Evolutionary conservation across 805 yeast species (phyloP), one percentile per base, ranked within the genome.

Genomic region (Wickerhamiella nectarea): DNA sequence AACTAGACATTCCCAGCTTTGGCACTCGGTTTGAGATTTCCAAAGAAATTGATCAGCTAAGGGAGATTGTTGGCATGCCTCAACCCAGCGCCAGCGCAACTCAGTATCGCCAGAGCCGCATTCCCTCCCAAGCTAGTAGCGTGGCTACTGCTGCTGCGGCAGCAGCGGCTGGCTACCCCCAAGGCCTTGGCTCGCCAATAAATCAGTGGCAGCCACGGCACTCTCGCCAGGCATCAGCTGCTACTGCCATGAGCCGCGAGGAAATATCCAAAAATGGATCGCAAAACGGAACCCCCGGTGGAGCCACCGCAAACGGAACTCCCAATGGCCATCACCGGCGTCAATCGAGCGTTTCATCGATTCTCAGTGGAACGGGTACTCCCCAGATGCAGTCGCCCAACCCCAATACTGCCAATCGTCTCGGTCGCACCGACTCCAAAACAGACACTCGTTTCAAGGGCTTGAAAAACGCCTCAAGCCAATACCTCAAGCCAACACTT

Each of bases 21-120:
- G 99, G 99, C 21, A 87, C 95, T 0, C 72, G 99, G 50, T 91
- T 86, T 62, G 95, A 87, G 59, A 75, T 91, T 38, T 78, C 76
- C 61, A 86, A 85, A 57, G 94, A 84, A 58, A 89, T 91, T 53
- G 94, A 84, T 58, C 72, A 76, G 29, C 55, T 58, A 11, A 69
- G 68, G 29, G 46, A 51, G 18, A 34, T 50, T 10, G 53, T 46
- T n/a, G 31, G 31, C 31, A 24, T 29, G 31, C 31, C 31, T 4
- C 31, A 11, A 14, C 31, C 31, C 31, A 28, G n/a, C 15, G 14
- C 31, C 6, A 28, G 15, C 31, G 31, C 31, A 4, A 3, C 3
- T 4, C 14, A 28, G 15, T 15, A 28, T 12, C 14, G 31, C 8
- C 31, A 28, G 15, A 28, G 31, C 31, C 31, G 31, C 3, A 28